Conservation (phyloP, 2,329 filamentous ascomycete species). For the Gaeumannomyces tritici region DNA sequence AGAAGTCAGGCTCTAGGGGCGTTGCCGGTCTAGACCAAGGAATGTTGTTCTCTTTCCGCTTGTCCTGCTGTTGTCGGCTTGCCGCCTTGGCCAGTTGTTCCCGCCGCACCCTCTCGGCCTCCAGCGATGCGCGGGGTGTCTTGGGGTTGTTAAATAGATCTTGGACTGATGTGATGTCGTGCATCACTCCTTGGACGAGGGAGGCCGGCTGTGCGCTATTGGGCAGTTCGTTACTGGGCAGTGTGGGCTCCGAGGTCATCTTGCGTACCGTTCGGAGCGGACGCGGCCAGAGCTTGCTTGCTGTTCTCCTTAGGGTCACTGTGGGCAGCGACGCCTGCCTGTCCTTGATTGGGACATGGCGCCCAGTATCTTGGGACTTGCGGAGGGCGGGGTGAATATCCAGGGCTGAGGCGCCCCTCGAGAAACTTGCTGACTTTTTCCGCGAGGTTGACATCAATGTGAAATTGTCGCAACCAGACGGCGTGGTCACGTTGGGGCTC, state of each 20-base stretch:
- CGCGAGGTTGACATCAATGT: background rate
- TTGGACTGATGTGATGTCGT: background rate
- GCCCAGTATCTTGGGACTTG: background rate
- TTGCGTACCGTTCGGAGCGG: slow-evolving; percentile 1
- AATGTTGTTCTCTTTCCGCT: background rate
- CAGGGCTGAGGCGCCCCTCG: background rate
- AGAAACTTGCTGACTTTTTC: background rate
- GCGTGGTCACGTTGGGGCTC: background rate
- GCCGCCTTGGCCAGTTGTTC: background rate
- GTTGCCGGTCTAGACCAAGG: background rate
- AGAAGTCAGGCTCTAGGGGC: background rate
- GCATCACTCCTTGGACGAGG: background rate
- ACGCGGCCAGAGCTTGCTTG: background rate
- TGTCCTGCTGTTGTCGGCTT: background rate
- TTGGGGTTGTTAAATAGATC: slow-evolving; percentile 2
- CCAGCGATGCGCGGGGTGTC: background rate
- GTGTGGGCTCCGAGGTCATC: slow-evolving; percentile 2
- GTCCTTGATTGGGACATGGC: background rate
- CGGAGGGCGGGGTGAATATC: background rate
- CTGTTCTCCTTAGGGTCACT: background rate
- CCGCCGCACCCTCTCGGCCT: background rate
- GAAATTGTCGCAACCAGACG: background rate
- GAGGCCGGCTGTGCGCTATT: background rate
- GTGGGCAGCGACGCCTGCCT: background rate
- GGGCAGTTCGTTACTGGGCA: background rate